These are phyloP conservation scores for Aureobasidium sp. DNA, from an alignment of 2,329 filamentous ascomycete species.

Conservation along the genomic window DNA sequence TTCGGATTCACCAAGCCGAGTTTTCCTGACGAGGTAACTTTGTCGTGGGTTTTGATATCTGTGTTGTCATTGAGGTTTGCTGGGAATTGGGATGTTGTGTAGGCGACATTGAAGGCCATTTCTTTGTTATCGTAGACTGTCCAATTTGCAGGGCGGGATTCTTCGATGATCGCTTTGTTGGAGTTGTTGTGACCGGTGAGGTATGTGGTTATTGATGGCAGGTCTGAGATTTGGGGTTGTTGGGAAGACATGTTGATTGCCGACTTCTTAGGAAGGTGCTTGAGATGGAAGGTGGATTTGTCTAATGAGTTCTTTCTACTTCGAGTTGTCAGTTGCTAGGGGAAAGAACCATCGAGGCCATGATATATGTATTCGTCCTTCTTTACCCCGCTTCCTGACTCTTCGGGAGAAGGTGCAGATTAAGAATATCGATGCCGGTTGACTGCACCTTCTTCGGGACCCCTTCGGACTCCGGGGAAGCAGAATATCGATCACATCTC, in stretches of 20 bases:
- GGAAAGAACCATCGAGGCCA: not conserved
- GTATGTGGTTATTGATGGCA: conserved; percentile 26
- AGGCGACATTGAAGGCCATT: conserved; percentile 44
- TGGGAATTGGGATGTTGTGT: conserved; percentile 42
- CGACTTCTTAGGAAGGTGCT: not conserved
- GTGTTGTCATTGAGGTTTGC: conserved; percentile 37
- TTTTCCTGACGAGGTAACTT: conserved; percentile 31
- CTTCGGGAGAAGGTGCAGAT: not conserved
- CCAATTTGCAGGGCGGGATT: conserved; percentile 24
- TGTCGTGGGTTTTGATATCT: conserved; percentile 40
- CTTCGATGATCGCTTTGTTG: conserved; percentile 27
- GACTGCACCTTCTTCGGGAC: not conserved
- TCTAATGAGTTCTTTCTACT: not conserved
- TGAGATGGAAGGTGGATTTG: not conserved
- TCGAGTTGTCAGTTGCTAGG: not conserved
- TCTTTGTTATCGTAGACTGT: conserved; percentile 33
- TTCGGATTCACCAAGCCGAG: conserved; percentile 44
- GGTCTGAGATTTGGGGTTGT: conserved; percentile 21
- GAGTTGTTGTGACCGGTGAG: conserved; percentile 26
- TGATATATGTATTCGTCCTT: not conserved
- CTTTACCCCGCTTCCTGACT: not conserved
- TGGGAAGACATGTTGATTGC: conserved; percentile 17
- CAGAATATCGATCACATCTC: not conserved
- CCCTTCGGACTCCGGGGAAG: not conserved
- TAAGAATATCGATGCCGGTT: not conserved